phyloP scores from a whole-genome alignment of 495 filamentous ascomycete genomes.

The Parathielavia hyrcaniae region DNA sequence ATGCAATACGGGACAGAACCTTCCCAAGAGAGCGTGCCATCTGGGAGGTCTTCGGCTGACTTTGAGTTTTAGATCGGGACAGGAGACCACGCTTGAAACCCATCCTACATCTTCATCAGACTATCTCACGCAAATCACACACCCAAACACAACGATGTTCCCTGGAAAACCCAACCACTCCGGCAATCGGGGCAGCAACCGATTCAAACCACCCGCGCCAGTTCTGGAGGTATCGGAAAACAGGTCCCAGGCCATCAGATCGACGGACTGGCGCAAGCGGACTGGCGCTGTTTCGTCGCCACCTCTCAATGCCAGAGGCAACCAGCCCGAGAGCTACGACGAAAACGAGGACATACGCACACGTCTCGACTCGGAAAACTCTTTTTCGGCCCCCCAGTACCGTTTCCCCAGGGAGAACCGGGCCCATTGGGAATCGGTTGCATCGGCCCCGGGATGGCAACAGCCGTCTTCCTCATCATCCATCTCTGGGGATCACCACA shows the following conservation, averaged over 20 bases:
- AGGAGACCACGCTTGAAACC: too few relatives aligned
- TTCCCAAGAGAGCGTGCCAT: too few relatives aligned
- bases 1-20: too few relatives aligned
- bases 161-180: conserved; percentile 5
- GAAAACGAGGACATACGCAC: conserved; percentile 7
- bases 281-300: conserved; percentile 12
- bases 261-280: conserved; percentile 30
- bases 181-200: conserved; percentile 7
- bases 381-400: conserved; percentile 3
- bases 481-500: background rate
- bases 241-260: conserved; percentile 24
- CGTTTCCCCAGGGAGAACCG: conserved; percentile 13
- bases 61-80: too few relatives aligned
- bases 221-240: conserved; percentile 10
- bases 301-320: background rate
- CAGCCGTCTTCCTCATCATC: background rate
- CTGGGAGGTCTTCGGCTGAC: too few relatives aligned
- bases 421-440: conserved; percentile 22
- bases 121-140: too few relatives aligned
- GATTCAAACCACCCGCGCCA: conserved; percentile 2
- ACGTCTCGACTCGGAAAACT: conserved; percentile 6
- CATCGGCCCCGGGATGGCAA: conserved; percentile 20
- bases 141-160: conserved; percentile 15
- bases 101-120: too few relatives aligned
- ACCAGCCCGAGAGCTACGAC: conserved; percentile 2